Evolutionary conservation across 768 basidiomycete species (phyloP).

Genomic region (Tricholoma saponaceum): DNA sequence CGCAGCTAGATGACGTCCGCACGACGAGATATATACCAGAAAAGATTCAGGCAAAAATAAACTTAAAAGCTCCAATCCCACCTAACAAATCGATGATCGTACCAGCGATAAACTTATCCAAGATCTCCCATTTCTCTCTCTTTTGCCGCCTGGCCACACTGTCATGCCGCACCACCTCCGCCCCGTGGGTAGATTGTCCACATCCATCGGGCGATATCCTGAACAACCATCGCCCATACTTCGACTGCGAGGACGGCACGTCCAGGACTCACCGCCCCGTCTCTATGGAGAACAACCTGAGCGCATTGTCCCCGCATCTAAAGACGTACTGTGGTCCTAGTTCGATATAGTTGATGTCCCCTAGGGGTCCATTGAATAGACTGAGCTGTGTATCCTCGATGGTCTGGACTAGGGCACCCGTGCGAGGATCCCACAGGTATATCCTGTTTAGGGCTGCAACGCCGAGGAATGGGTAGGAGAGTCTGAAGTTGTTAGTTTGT

Average conservation of each 20-base stretch:
- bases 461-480: not conserved
- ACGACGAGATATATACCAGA: not conserved
- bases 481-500: slow-evolving; percentile 32
- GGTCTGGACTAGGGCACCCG: slow-evolving; percentile 43
- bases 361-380: no score
- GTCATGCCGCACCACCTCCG: slow-evolving; percentile 32
- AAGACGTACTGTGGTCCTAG: slow-evolving; percentile 41
- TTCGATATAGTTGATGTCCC: no score
- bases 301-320: slow-evolving; percentile 44
- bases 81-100: no score
- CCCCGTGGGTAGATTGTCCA: not conserved
- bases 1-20: not conserved
- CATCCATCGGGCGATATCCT: not conserved
- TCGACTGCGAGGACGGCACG: slow-evolving; percentile 39
- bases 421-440: slow-evolving; percentile 62
- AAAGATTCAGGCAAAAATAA: not conserved
- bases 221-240: slow-evolving; percentile 23
- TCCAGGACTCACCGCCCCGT: slow-evolving; percentile 29
- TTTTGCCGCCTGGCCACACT: not conserved
- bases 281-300: slow-evolving; percentile 54
- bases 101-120: no score
- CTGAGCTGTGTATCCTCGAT: slow-evolving; percentile 35
- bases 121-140: no score
- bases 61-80: no score
- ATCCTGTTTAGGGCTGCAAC: slow-evolving; percentile 11